A percentile compares a stretch with the other conserved stretches of the same genome.
Conservation (phyloP, 805 yeast species). For the Debaryomyces prosopidis region DNA sequence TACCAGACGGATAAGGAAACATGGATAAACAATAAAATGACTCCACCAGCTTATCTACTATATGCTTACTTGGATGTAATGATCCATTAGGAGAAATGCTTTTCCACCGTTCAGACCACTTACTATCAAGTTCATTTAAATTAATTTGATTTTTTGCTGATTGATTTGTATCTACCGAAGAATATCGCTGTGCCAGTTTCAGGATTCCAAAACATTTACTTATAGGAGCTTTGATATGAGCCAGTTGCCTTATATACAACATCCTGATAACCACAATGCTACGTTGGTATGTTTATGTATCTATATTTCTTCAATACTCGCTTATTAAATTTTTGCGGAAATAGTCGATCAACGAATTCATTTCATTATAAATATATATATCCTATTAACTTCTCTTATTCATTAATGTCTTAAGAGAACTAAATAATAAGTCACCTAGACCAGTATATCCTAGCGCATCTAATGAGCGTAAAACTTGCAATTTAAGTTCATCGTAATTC, state of each 20-base stretch:
- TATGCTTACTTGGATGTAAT: conserved; percentile 36
- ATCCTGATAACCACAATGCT: neutral
- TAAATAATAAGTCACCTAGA: conserved; percentile 49
- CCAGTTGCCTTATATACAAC: neutral
- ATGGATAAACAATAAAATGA: conserved; percentile 70
- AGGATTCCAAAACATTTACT: neutral
- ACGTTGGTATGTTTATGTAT: too few relatives aligned
- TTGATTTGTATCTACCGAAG: neutral
- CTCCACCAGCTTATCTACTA: conserved; percentile 5
- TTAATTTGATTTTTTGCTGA: conserved; percentile 3
- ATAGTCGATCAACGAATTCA: neutral
- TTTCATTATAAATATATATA: neutral
- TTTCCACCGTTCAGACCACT: conserved; percentile 56
- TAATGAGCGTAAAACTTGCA: conserved; percentile 44
- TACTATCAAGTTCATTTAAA: conserved; percentile 43
- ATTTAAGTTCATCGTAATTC: conserved; percentile 46
- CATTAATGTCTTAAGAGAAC: conserved; percentile 53
- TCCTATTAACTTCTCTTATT: conserved; percentile 9
- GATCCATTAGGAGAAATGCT: conserved; percentile 28
- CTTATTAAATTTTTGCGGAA: too few relatives aligned
- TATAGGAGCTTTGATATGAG: neutral
- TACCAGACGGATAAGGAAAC: conserved; percentile 98
- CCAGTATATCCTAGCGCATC: conserved; percentile 49
- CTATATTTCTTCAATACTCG: too few relatives aligned
- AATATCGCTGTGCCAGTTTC: neutral